Evolutionary conservation across 768 basidiomycete species (phyloP), one percentile per base, ranked within the genome.

Genomic region (Lactarius deliciosus): DNA sequence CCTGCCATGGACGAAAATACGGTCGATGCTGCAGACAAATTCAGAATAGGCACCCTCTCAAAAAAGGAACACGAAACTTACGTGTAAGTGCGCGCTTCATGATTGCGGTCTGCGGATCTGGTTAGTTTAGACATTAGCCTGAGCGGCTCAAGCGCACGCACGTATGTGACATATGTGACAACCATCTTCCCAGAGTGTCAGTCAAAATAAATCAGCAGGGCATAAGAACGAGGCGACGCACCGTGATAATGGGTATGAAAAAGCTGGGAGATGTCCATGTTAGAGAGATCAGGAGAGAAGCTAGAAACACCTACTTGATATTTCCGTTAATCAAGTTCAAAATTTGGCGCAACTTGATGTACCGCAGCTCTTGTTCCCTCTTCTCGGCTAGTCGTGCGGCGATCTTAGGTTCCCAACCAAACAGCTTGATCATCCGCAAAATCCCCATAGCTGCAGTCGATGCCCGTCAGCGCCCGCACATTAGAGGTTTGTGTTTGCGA

Each of bases 391-490:
- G n/a, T n/a, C 63, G 64, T n/a, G 30, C 79, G 20, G 79, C 63
- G 57, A 81, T 80, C 68, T 81, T 81, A 13, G 78, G 76, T 71
- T 87, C 82, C 82, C 89, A 83, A 9, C 81, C 89, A 70, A 91
- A 90, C 50, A 90, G 76, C 75, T 85, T 84, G 74, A 83, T 73
- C 78, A 83, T 82, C 18, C 82, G 78, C 6, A 83, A 64, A 64
- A 79, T 75, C 25, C 71, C 70, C 64, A 80, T 71, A 16, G 73
- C 79, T 79, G 61, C 5, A 41, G 10, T 6, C 8, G 28, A 34
- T 22, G 6, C 9, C 71, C 54, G 25, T 65, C 36, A 59, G 32
- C 54, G 38, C n/a, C 32, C 69, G 64, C 15, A 53, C 25, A 9
- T 38, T 10, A 16, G 3, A 2, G 15, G 34, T 5, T 18, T 28